phyloP scores from a whole-genome alignment of 306 rosid genomes.

The Morella rubra region DNA sequence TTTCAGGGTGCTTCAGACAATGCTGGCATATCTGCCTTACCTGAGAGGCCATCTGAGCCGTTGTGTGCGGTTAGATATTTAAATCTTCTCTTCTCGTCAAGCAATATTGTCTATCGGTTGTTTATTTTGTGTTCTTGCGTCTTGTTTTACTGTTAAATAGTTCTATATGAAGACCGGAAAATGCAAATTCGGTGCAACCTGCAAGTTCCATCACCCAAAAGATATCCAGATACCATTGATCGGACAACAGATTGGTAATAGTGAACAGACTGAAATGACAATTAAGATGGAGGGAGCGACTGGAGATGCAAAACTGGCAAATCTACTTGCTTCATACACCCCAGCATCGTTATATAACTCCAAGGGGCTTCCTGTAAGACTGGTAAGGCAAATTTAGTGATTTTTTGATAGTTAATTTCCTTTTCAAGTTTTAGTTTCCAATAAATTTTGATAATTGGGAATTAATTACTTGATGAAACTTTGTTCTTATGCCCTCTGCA shows the following conservation, averaged over 20 bases:
- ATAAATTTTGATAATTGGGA: too few relatives aligned
- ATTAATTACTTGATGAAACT: neutral
- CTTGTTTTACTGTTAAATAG: conserved; percentile 40
- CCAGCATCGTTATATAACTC: conserved; percentile 66
- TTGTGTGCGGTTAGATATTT: conserved; percentile 74
- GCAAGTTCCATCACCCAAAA: conserved; percentile 93
- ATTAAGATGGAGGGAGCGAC: conserved; percentile 35
- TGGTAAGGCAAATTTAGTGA: conserved; percentile 46
- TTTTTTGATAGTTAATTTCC: neutral
- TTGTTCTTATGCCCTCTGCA: neutral
- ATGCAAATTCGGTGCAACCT: conserved; percentile 77
- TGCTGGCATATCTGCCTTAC: conserved; percentile 59
- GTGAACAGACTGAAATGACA: conserved; percentile 40
- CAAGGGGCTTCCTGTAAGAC: conserved; percentile 96
- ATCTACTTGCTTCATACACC: conserved; percentile 41
- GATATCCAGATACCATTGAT: conserved; percentile 61
- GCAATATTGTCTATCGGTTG: conserved; percentile 20
- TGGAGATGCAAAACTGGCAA: conserved; percentile 41
- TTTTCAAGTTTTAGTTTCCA: neutral
- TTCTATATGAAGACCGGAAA: conserved; percentile 93
- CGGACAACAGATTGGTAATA: conserved; percentile 46
- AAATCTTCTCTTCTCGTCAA: conserved; percentile 23
- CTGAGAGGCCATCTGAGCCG: conserved; percentile 88
- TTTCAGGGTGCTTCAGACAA: conserved; percentile 57
- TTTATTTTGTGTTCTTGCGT: conserved; percentile 2